Conservation (phyloP, 805 yeast species). For the Diddensiella transvaalensis region DNA sequence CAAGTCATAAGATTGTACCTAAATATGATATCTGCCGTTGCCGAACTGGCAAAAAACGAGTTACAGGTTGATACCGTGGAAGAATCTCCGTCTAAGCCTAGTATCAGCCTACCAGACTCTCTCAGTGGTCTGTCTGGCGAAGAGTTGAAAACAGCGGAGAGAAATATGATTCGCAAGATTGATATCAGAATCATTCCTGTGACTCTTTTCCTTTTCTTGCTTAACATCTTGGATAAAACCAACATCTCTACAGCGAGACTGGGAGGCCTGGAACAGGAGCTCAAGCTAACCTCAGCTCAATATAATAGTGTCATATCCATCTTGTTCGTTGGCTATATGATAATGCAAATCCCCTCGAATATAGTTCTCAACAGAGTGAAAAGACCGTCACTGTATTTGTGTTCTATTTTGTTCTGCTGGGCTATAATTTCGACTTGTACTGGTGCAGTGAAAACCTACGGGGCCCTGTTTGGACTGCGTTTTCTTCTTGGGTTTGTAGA, state of each 20-base stretch:
- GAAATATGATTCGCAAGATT: conserved; percentile 18
- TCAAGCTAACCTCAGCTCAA: conserved; percentile 38
- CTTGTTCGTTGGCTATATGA: conserved; percentile 33
- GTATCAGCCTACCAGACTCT: background rate
- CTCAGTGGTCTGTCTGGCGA: background rate
- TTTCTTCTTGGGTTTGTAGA: conserved; percentile 37
- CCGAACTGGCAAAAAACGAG: no score
- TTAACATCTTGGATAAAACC: conserved; percentile 43
- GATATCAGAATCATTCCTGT: conserved; percentile 25
- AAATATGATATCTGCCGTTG: no score
- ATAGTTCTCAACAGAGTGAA: conserved; percentile 22
- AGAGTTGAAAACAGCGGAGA: conserved; percentile 3
- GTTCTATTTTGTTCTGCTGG: conserved; percentile 29
- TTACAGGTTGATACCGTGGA: no score
- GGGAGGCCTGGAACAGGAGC: conserved; percentile 40
- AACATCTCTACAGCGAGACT: conserved; percentile 48
- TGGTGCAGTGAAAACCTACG: conserved; percentile 33
- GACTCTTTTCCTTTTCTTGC: conserved; percentile 23
- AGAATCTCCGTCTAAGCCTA: no score
- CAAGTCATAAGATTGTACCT: no score
- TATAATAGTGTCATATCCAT: conserved; percentile 44
- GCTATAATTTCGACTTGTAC: conserved; percentile 32
- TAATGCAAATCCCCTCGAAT: conserved; percentile 23
- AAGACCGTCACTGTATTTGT: conserved; percentile 16
- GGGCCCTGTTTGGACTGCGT: conserved; percentile 37